Conservation (phyloP, 257 asterid genomes). For the Pogostemon cablin region DNA sequence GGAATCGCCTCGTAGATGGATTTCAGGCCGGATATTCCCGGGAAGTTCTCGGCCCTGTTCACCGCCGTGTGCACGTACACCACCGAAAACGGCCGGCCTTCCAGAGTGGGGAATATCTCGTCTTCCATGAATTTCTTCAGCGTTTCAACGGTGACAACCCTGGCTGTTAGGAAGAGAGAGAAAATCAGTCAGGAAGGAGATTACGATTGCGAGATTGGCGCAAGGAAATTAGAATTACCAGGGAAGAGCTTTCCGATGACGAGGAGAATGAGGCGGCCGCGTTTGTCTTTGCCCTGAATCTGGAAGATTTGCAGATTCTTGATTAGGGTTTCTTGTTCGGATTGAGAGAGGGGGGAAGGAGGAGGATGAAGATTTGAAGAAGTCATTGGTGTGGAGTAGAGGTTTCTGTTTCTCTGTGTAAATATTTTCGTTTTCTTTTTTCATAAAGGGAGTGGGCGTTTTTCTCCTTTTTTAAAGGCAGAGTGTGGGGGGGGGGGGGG, state of each 20-base stretch:
- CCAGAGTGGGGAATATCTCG: conserved; percentile 51
- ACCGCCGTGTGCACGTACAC: conserved; percentile 72
- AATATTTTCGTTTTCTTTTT: not conserved
- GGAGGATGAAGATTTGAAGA: conserved; percentile 13
- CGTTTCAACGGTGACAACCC: conserved; percentile 47
- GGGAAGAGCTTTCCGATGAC: conserved; percentile 73
- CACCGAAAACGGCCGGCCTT: conserved; percentile 55
- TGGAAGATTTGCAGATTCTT: conserved; percentile 58
- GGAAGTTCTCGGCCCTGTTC: conserved; percentile 59
- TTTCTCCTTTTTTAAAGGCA: not conserved
- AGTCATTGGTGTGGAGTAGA: conserved; percentile 34
- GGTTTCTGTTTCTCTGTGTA: not conserved
- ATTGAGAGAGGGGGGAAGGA: conserved; percentile 32
- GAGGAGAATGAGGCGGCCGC: conserved; percentile 61
- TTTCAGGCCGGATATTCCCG: conserved; percentile 61
- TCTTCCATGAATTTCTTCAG: conserved; percentile 62
- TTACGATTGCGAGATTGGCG: no score
- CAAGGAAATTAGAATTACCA: conserved; percentile 42
- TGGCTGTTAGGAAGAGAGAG: conserved; percentile 42
- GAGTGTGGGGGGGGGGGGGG: not conserved
- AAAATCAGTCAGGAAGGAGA: no score
- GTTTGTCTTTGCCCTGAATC: conserved; percentile 76
- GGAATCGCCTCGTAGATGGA: conserved; percentile 64
- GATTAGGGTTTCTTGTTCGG: conserved; percentile 57
- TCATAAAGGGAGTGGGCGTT: not conserved